Evolutionary conservation across 306 rosid genomes (phyloP).

Genomic region (Ceratonia siliqua): DNA sequence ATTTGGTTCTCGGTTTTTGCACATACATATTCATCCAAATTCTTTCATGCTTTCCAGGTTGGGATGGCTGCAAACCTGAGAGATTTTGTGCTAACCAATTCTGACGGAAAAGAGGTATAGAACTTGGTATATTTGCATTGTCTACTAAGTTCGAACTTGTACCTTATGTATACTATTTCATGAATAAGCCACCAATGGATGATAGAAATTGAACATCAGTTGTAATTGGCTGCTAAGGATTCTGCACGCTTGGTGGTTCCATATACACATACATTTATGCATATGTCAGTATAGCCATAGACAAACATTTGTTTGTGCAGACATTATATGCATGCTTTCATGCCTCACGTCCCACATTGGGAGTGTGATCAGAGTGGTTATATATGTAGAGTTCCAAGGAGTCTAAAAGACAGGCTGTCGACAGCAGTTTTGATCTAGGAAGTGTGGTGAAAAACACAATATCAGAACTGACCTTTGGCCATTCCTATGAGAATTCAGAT

Average conservation of each 20-base stretch:
- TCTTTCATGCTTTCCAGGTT: conserved; percentile 51
- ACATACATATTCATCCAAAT: conserved; percentile 8
- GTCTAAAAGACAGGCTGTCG: neutral
- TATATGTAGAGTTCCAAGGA: neutral
- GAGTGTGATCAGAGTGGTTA: too few relatives aligned
- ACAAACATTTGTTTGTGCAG: neutral
- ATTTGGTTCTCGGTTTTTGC: neutral
- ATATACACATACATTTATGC: neutral
- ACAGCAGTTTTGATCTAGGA: neutral
- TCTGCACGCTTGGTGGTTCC: neutral
- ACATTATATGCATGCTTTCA: neutral
- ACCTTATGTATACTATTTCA: conserved; percentile 18
- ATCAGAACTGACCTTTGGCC: neutral
- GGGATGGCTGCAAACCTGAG: conserved; percentile 94
- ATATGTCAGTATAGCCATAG: neutral
- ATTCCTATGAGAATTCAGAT: neutral
- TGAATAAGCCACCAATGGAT: neutral
- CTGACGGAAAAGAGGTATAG: conserved; percentile 78
- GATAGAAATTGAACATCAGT: neutral
- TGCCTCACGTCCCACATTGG: neutral
- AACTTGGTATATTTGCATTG: conserved; percentile 22
- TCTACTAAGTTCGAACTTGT: conserved; percentile 20
- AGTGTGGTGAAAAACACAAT: neutral
- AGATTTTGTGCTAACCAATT: conserved; percentile 74
- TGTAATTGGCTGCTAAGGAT: neutral